These are phyloP conservation scores for Cryptococcus floricola DNA, from an alignment of 1,284 basidiomycete species.

Conservation along the genomic window DNA sequence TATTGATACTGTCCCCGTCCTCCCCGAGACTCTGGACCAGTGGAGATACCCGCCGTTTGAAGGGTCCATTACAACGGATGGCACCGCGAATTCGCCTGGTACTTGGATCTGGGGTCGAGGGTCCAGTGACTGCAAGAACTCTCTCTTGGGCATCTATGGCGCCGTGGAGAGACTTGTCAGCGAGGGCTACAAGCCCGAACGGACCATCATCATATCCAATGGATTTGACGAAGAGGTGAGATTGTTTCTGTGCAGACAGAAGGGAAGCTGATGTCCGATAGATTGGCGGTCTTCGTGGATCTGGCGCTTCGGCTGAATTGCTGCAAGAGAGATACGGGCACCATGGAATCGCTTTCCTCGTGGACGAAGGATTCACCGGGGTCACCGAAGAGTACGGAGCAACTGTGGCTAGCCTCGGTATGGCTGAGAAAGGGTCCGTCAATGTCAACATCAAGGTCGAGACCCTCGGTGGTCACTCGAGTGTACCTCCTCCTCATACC, in stretches of 20 bases:
- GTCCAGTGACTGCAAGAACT: conserved; percentile 51
- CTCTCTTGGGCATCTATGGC: conserved; percentile 51
- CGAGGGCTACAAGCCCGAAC: conserved; percentile 50
- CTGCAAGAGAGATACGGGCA: conserved; percentile 48
- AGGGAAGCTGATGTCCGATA: conserved; percentile 1
- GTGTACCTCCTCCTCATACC: conserved; percentile 47
- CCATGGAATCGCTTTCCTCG: conserved; percentile 48
- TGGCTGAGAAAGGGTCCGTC: conserved; percentile 53
- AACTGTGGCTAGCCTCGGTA: conserved; percentile 47
- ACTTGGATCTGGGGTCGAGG: conserved; percentile 57
- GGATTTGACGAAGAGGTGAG: conserved; percentile 57
- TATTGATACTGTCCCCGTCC: conserved; percentile 55
- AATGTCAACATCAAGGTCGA: conserved; percentile 44
- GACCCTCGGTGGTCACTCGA: conserved; percentile 46
- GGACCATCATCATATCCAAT: conserved; percentile 52
- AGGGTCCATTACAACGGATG: conserved; percentile 49
- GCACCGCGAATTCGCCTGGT: conserved; percentile 37
- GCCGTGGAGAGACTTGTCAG: conserved; percentile 53
- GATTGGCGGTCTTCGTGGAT: conserved; percentile 48
- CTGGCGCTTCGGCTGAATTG: conserved; percentile 34
- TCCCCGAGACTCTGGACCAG: conserved; percentile 49
- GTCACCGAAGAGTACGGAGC: conserved; percentile 43
- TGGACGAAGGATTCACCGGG: conserved; percentile 53
- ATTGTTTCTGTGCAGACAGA: not conserved
- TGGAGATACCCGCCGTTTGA: conserved; percentile 55